Evolutionary conservation across 1,139 yeast species (phyloP).

Genomic region (Sugiyamaella sp.): DNA sequence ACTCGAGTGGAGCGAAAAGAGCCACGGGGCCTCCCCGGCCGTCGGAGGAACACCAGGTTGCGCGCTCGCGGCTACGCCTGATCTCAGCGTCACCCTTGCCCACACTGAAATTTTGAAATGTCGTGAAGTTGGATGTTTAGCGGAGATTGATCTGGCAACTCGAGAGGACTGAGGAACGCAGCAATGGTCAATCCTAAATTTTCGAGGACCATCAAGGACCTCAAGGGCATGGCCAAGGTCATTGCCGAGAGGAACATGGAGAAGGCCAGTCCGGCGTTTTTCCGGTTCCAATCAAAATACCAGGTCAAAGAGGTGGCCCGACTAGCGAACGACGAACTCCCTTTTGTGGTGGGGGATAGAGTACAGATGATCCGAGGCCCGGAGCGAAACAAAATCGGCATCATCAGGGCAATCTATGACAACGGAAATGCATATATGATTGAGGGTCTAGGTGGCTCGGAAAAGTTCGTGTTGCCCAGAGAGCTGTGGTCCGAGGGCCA

Average conservation of each 20-base stretch:
- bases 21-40: no score
- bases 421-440: constrained; percentile 57
- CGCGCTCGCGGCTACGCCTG: no score
- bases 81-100: not conserved
- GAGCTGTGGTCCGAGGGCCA: constrained; percentile 75
- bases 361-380: constrained; percentile 69
- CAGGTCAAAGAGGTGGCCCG: constrained; percentile 33
- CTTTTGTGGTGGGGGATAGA: constrained; percentile 62
- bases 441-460: constrained; percentile 60
- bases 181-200: constrained; percentile 31
- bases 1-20: no score
- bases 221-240: constrained; percentile 33
- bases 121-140: not conserved
- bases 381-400: constrained; percentile 71
- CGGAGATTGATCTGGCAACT: not conserved
- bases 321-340: constrained; percentile 29
- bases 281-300: constrained; percentile 30
- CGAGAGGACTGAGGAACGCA: no score
- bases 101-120: not conserved
- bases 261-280: constrained; percentile 34
- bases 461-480: constrained; percentile 62
- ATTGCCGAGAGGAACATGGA: constrained; percentile 29
- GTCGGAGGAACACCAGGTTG: no score
- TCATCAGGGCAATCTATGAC: constrained; percentile 51
- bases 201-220: constrained; percentile 27